Base-by-base conservation (phyloP, 352 stramenopile species). In the Phytophthora pistaciae region DNA sequence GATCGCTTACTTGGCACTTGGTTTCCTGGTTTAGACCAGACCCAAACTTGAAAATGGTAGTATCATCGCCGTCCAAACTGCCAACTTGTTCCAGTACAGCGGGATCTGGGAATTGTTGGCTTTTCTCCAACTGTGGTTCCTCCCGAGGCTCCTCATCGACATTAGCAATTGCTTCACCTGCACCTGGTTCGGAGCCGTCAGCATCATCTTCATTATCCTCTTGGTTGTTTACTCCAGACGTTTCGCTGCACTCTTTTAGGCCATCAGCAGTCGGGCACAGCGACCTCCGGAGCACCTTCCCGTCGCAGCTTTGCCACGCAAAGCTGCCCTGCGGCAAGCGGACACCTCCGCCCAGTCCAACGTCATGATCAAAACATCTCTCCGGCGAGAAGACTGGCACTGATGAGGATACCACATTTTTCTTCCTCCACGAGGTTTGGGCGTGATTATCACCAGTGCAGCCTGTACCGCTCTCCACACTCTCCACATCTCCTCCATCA, bases 251-350 rank as follows among this genome's bases (percentile, higher is more conserved):
- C 40, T 49, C 40, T 49, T 10, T 29, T 7, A 25, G 3, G 48
- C 55, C 62, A 54, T 16, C 36, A 25, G 25, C 25, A 60, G 27
- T 56, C 66, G 13, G 18, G 23, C 29, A 33, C 16, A 65, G 36
- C 20, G 46, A 59, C 2, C 23, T 69, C 3, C 69, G 56, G 10
- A 73, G 4, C 18, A 77, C 38, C 20, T 77, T 73, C 6, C 69
- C 58, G 56, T 77, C 69, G 18, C 55, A 73, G n/a, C 69, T 77
- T 66, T 65, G 69, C 69, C 64, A 73, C 3, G 55, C 18, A 18
- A 69, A n/a, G n/a, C n/a, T 31, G 14, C 27, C 42, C 2, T 52
- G 13, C 10, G 66, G 23, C 27, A 55, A 58, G 9, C 11, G 25
- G 48, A 58, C 29, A 46, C 46, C 57, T n/a, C 60, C 36, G 6